Base-by-base conservation (phyloP, 1,284 basidiomycete species). In the Leccinum ponderosum region DNA sequence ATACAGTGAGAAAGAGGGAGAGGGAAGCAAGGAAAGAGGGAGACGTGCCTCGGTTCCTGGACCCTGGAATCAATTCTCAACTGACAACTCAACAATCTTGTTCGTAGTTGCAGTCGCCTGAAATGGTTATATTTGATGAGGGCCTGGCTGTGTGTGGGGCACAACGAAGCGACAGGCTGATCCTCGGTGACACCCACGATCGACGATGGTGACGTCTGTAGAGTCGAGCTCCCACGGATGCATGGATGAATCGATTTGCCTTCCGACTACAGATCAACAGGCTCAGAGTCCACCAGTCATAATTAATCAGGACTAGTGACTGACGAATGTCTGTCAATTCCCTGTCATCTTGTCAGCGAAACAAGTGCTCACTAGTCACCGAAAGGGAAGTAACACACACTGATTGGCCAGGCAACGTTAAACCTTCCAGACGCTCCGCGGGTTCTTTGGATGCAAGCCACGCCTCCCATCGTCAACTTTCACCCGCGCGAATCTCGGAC, bases 81-180 rank as follows among this genome's bases (percentile, higher is more conserved):
- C 25, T 14, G 27, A 61, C 42, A 22, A 37, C 4, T 29, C 17
- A n/a, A 61, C 35, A 42, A 25, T 55, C 14, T 27, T 20, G 3
- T 35, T 22, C 20, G 20, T 20, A 20, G 9, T n/a, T 14, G 9
- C 58, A 61, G 39, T 42, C n/a, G 44, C 44, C 17, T 25, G 51
- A 33, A 62, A 56, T 15, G 11, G 31, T 27, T 20, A 33, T 27
- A 37, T 53, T 51, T 4, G 37, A 52, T 20, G 42, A 15, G 44
- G 17, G 11, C 8, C 29, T 37, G 29, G 27, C 25, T 39, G 51
- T 31, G 31, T 61, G 62, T 29, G 61, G 61, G 58, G 62, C 50
- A 48, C 54, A 27, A 33, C 35, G 50, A 61, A 44, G 22, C 37
- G 44, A 47, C 44, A 47, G 27, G 29, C 29, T 6, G 2, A 56